Evolutionary conservation across 2,329 filamentous ascomycete species (phyloP).

Genomic region (Pseudopyricularia cyperi): DNA sequence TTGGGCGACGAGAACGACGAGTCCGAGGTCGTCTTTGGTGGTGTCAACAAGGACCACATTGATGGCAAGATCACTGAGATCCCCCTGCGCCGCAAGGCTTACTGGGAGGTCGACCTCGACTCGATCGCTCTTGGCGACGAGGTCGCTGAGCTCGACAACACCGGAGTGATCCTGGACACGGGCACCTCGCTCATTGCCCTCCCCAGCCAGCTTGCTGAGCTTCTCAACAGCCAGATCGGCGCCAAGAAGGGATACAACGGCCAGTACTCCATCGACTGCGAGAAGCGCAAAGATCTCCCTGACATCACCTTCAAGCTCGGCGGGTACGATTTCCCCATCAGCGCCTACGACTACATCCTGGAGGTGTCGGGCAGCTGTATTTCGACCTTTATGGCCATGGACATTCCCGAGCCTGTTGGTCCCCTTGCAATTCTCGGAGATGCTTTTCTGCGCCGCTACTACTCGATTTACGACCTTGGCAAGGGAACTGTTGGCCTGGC

Average conservation of each 20-base stretch:
- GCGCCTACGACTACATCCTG: conserved; percentile 84
- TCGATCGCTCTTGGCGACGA: conserved; percentile 79
- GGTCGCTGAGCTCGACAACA: conserved; percentile 81
- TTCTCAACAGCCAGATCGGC: conserved; percentile 94
- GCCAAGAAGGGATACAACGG: conserved; percentile 97
- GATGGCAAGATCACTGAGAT: conserved; percentile 84
- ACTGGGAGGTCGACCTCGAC: conserved; percentile 98
- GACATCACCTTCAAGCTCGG: conserved; percentile 84
- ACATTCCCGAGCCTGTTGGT: conserved; percentile 73
- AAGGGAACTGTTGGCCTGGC: conserved; percentile 82
- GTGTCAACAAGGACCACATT: conserved; percentile 68
- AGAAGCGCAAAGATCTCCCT: conserved; percentile 68
- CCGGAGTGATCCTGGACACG: conserved; percentile 93
- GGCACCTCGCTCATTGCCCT: conserved; percentile 96
- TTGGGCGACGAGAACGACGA: conserved; percentile 60
- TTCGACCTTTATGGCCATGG: conserved; percentile 96
- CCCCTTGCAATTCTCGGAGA: conserved; percentile 92
- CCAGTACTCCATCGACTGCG: conserved; percentile 89
- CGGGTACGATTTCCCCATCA: conserved; percentile 87
- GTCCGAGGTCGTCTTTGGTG: conserved; percentile 85
- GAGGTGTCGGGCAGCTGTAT: conserved; percentile 94
- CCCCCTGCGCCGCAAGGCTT: conserved; percentile 92
- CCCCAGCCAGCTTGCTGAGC: conserved; percentile 79
- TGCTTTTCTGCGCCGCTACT: conserved; percentile 72
- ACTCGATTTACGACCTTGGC: conserved; percentile 93